phyloP scores from a whole-genome alignment of 2,329 filamentous ascomycete species.

The Talaromyces sp. region DNA sequence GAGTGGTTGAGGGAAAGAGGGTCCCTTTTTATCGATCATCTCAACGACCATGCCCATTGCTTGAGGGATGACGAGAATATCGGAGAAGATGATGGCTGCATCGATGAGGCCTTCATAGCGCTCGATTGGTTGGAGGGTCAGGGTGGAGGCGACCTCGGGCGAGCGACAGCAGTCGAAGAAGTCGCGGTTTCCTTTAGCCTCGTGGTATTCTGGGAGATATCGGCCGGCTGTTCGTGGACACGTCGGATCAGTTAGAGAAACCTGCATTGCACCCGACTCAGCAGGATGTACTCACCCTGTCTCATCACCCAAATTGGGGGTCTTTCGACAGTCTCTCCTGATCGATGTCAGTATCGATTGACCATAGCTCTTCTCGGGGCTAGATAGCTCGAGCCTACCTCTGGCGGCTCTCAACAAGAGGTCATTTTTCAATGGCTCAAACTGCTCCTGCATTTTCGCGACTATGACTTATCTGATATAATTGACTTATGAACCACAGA shows the following conservation, averaged over 20 bases:
- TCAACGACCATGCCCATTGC: conserved; percentile 98
- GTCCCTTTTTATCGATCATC: conserved; percentile 96
- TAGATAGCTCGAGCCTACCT: conserved; percentile 52
- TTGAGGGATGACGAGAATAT: conserved; percentile 96
- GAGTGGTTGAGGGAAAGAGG: conserved; percentile 85
- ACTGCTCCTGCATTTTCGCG: conserved; percentile 62
- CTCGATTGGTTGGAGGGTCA: conserved; percentile 93
- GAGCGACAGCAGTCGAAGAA: conserved; percentile 97
- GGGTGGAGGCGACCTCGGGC: conserved; percentile 84
- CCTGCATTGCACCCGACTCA: not conserved
- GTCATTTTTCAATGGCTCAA: conserved; percentile 87
- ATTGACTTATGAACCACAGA: not conserved
- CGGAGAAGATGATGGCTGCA: conserved; percentile 97
- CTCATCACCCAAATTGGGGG: conserved; percentile 99
- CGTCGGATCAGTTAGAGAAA: not conserved
- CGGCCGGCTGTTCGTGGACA: conserved; percentile 65
- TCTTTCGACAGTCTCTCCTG: conserved; percentile 85
- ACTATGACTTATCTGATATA: too few species aligned
- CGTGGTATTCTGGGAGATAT: conserved; percentile 96
- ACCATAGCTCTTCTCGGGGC: not conserved
- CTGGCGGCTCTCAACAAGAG: conserved; percentile 83
- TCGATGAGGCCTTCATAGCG: conserved; percentile 87
- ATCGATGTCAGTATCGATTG: conserved; percentile 6
- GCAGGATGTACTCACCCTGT: conserved; percentile 64
- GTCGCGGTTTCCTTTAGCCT: conserved; percentile 84